Conservation (phyloP, 306 rosid genomes). For the Corylus americana region DNA sequence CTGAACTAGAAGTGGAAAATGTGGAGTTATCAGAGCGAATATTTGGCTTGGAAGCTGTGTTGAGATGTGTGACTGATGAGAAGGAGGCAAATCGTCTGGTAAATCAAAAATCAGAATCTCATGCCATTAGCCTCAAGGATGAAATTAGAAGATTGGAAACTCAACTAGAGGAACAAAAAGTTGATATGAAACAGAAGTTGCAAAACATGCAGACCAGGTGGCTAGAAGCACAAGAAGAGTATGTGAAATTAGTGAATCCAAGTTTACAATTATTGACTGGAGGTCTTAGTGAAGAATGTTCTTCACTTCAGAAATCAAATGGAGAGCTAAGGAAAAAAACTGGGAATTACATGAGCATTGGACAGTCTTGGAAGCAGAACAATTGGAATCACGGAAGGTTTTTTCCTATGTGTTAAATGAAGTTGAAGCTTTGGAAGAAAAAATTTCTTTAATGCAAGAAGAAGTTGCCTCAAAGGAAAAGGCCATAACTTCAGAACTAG, state of each 20-base stretch:
- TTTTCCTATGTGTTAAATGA: conserved; percentile 37
- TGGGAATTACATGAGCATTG: conserved; percentile 41
- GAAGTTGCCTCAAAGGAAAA: conserved; percentile 43
- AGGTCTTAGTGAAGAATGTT: conserved; percentile 31
- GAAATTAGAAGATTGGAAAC: conserved; percentile 39
- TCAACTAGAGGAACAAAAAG: conserved; percentile 38
- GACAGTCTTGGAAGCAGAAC: conserved; percentile 42
- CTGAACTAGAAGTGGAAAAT: conserved; percentile 51
- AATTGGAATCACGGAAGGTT: conserved; percentile 41
- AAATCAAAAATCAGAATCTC: conserved; percentile 37
- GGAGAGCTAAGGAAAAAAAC: conserved; percentile 40
- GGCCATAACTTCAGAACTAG: conserved; percentile 33
- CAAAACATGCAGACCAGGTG: conserved; percentile 31
- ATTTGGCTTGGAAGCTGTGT: conserved; percentile 53
- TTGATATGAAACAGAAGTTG: conserved; percentile 22
- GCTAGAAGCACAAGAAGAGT: conserved; percentile 44
- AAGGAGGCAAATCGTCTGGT: conserved; percentile 43
- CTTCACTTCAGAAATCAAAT: conserved; percentile 37
- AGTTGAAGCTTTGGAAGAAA: conserved; percentile 46
- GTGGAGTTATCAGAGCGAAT: conserved; percentile 32
- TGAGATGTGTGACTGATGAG: conserved; percentile 44
- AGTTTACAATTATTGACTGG: conserved; percentile 35
- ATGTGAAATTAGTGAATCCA: conserved; percentile 31
- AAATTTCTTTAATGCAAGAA: conserved; percentile 35
- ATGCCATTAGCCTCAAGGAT: conserved; percentile 37